Conservation (phyloP, 148 eudicot species). For the Silene uniflora region DNA sequence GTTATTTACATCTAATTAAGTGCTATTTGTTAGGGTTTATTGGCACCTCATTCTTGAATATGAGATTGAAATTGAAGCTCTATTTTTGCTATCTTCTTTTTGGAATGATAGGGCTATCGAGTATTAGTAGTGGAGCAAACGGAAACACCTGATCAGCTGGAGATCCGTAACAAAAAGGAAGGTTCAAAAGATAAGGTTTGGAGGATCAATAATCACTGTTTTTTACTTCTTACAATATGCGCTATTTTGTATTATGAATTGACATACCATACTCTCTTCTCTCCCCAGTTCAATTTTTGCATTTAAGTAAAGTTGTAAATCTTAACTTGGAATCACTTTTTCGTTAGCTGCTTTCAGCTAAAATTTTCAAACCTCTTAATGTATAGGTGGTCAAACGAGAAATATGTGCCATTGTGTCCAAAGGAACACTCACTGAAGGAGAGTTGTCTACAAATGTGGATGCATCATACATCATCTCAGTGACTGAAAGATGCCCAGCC, state of each 20-base stretch:
- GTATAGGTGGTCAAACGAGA: conserved; percentile 92
- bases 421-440: conserved; percentile 95
- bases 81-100: conserved; percentile 8
- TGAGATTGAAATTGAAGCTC: background rate
- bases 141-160: conserved; percentile 95
- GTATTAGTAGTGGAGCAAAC: conserved; percentile 98
- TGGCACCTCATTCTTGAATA: background rate
- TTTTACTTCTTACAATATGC: background rate
- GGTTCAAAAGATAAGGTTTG: conserved; percentile 95
- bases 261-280: background rate
- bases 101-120: conserved; percentile 72
- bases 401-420: conserved; percentile 88
- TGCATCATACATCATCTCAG: conserved; percentile 82
- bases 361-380: background rate
- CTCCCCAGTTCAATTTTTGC: background rate
- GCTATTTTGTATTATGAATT: background rate
- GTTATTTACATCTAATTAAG: background rate
- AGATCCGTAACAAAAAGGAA: conserved; percentile 68
- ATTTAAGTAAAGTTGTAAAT: background rate
- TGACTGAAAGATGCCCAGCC: conserved; percentile 53
- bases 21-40: background rate
- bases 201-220: background rate
- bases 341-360: background rate
- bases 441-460: conserved; percentile 78
- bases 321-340: background rate